Evolutionary conservation across 176 grass and related monocot species (phyloP), one percentile per base, ranked within the genome.

Genomic region (Hsuehochloa calcarea): DNA sequence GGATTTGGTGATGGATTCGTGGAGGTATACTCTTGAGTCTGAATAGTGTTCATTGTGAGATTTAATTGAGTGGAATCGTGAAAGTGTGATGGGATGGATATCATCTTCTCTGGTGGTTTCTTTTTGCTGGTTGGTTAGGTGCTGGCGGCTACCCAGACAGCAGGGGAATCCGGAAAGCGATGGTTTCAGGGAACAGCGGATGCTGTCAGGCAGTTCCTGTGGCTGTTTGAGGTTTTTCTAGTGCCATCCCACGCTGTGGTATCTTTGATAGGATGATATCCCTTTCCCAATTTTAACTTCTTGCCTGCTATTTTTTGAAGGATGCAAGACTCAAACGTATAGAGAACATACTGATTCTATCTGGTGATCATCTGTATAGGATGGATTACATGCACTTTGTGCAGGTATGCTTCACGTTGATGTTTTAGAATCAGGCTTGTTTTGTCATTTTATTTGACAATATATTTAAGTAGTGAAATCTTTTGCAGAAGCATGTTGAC

Each of bases 181-280:
- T 97, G 94, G 94, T 97, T 97, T 88, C 94, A 97, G 70, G 94
- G 94, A 81, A 97, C 91, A 37, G 94, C 94, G 11, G 94, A 97
- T 85, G 94, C 94, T 86, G 94, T 97, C 46, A 89, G 94, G 65
- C 94, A 97, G 82, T 97, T 97, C 86, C 82, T 88, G 45, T 97
- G 94, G 94, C 76, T 97, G 63, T 94, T 97, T 77, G 94, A 94
- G 91, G 94, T 91, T 66, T 60, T 20, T 56, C 76, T 68, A 81
- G 26, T 60, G 65, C 12, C 80, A 72, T 39, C 1, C 62, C 22
- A 1, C 47, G 12, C 62, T 31, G 3, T 46, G 58, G 2, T 78
- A 26, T 22, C 34, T 72, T 54, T 55, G 3, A 1, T 6, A 52
- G 5, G n/a, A 78, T 88, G 23, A 12, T 55, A 20, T 63, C n/a